Evolutionary conservation across 176 grass and related monocot species (phyloP), one percentile per base, ranked within the genome.

Genomic region (Panicum miliaceum): DNA sequence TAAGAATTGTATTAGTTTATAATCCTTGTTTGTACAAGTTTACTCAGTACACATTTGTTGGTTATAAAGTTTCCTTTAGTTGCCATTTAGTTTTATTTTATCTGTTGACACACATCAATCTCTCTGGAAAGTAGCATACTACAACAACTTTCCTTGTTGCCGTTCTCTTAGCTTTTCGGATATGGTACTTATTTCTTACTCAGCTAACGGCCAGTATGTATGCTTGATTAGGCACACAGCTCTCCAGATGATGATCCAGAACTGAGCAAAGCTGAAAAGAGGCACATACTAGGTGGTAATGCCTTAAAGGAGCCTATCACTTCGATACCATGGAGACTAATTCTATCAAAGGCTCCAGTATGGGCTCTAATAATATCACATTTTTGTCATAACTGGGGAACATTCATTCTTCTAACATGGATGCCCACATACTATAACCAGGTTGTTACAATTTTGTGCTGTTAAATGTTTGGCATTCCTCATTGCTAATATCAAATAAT

Each of bases 361-460:
- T 98, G 96, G 96, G 92, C 92, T 61, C 89, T 98, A 25, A 98
- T 98, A 91, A 81, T 98, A 72, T 98, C 96, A 19, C 96, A 95
- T 87, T 98, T 98, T 67, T 98, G 96, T 67, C 96, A 98, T 76
- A 98, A 98, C 73, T 98, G 93, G 96, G 96, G 96, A 79, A 98
- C 96, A 62, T 98, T 95, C 82, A 98, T 98, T 53, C 91, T 98
- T 81, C 89, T 98, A 54, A 95, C 96, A 36, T 98, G 96, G 96
- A 98, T 98, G 96, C 96, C 96, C 45, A 98, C 96, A 54, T 98
- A 98, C 85, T 98, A 98, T 77, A 98, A 95, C 25, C 96, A 98
- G 93, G 96, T 95, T 83, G 47, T 74, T 84, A 36, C 8, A 22
- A 34, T 38, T 71, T 71, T 71, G 9, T 81, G 37, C 3, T 35